Evolutionary conservation across 495 filamentous ascomycete species (phyloP).

Genomic region (Talaromyces ruber): DNA sequence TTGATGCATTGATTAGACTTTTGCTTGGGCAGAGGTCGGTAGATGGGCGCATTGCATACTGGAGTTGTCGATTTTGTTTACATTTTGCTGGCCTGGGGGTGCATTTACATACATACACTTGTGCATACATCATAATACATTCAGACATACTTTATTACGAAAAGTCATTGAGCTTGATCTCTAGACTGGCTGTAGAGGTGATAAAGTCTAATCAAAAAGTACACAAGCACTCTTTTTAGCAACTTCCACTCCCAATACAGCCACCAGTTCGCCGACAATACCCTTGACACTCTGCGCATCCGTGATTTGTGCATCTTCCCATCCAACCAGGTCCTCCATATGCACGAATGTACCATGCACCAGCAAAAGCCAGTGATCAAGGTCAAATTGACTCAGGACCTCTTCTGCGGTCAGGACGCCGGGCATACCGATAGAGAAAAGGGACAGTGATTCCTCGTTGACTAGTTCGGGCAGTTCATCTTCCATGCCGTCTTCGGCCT

Average conservation of each 20-base stretch:
- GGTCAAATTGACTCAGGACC: conserved; percentile 46
- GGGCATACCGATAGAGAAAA: conserved; percentile 67
- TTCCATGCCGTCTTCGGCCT: conserved; percentile 7
- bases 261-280: conserved; percentile 66
- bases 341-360: conserved; percentile 32
- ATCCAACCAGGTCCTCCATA: conserved; percentile 54
- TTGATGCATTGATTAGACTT: conserved; percentile 52
- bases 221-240: conserved; percentile 43
- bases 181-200: too few species aligned
- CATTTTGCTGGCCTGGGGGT: not conserved
- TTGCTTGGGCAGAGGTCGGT: not conserved
- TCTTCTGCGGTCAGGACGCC: conserved; percentile 62
- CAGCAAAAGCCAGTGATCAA: conserved; percentile 49
- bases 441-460: conserved; percentile 39
- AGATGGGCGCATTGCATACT: not conserved
- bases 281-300: conserved; percentile 51
- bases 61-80: not conserved
- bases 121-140: not conserved
- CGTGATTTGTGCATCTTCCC: conserved; percentile 50
- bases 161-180: too few species aligned
- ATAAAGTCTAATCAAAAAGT: conserved; percentile 15
- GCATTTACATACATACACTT: not conserved
- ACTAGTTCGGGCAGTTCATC: conserved; percentile 24
- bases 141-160: not conserved
- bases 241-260: conserved; percentile 63